Evolutionary conservation across 2,329 filamentous ascomycete species (phyloP), one percentile per base, ranked within the genome.

Genomic region (Rugonectria rugulosa): DNA sequence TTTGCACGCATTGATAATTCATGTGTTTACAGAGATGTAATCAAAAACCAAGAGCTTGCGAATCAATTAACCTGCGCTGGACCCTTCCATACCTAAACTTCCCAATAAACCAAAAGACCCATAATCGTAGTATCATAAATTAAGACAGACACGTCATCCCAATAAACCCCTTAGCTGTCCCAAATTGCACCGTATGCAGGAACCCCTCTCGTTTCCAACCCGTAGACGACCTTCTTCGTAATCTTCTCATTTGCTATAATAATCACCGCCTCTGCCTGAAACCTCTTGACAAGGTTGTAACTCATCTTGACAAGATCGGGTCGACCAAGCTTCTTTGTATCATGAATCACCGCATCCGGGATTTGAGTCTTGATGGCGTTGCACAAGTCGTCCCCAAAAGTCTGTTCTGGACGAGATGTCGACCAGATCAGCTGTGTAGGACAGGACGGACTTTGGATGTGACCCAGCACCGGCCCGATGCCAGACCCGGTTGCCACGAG

Each of bases 181-280:
- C 88, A 92, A 64, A 92, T 89, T 6, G 89, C 87, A 6, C 89
- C 89, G 71, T 84, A 92, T 5, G 88, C 87, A 3, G 85, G 80
- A 8, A 91, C 72, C 0, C 88, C 87, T 51, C 86, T 78, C 21
- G 78, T 80, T 73, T 91, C 88, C 45, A 92, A 73, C 1, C 81
- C 86, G 67, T 87, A 88, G 1, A 92, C 88, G 2, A 92, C 79
- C 73, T 84, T 84, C 65, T 80, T 80, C 5, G 88, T 91, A 20
- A 91, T 80, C 56, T 74, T 80, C 56, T 87, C 84, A 68, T 92
- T 92, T 38, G 85, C 87, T 63, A 92, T 87, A 54, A 91, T 82
- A 66, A 91, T 87, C 14, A 91, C 87, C 1, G 88, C 89, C 75
- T 91, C 88, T 1, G 87, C 74, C 11, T 76, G 72, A 66, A 82